Percentiles rank a stretch among this genome's conserved stretches.
Evolutionary conservation across 352 stramenopile species (phyloP).

Genomic region (Globisporangium radiosum): DNA sequence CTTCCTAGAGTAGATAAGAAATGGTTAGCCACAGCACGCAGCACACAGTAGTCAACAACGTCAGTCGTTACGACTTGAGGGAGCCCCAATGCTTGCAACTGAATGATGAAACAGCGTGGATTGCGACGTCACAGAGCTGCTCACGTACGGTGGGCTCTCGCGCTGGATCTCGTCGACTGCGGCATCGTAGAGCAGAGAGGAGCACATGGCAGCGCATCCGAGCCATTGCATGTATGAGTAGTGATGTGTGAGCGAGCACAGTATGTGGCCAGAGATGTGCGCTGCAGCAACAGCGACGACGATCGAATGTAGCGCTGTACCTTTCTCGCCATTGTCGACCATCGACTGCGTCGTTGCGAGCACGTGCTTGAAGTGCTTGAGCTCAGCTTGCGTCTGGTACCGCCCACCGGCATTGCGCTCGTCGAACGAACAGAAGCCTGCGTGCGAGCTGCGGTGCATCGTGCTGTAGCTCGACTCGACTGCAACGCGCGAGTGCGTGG

Average conservation of each 20-base stretch:
- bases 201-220: neutral
- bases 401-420: slow-evolving; percentile 68
- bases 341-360: slow-evolving; percentile 37
- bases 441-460: slow-evolving; percentile 59
- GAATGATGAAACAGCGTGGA: too few species aligned
- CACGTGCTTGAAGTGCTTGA: slow-evolving; percentile 73
- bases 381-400: slow-evolving; percentile 70
- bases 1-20: slow-evolving; percentile 17
- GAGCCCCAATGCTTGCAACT: too few species aligned
- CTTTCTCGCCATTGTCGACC: slow-evolving; percentile 53
- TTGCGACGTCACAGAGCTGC: neutral
- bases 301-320: slow-evolving; percentile 7
- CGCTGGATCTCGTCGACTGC: slow-evolving; percentile 33
- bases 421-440: slow-evolving; percentile 69
- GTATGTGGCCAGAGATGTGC: neutral
- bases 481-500: too few species aligned
- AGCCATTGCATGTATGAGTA: neutral
- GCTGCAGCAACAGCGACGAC: neutral
- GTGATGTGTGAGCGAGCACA: neutral
- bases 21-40: neutral
- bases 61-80: neutral
- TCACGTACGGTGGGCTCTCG: slow-evolving; percentile 39
- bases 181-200: neutral
- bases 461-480: neutral
- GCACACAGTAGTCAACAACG: neutral